A percentile compares a stretch with the other conserved stretches of the same genome.
Evolutionary conservation across 108 stramenopile species (phyloP).

Genomic region (Aurantiochytrium sp.): DNA sequence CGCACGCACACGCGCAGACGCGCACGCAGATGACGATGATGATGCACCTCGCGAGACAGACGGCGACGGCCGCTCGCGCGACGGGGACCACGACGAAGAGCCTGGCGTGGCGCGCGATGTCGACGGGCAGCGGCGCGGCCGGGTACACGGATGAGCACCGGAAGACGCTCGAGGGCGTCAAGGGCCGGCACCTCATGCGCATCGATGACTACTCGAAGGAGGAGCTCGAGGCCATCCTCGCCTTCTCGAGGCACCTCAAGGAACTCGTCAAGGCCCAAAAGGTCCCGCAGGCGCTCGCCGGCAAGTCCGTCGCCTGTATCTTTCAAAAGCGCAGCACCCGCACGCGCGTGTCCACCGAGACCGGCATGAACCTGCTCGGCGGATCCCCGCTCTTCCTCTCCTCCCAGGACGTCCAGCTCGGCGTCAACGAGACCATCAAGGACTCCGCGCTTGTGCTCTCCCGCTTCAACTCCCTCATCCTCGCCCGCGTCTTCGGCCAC

Average conservation of each 20-base stretch:
- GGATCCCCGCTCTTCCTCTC: constrained; percentile 89
- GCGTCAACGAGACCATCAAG: constrained; percentile 87
- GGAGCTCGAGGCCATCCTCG: background rate
- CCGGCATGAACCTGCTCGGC: constrained; percentile 84
- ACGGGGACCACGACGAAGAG: background rate
- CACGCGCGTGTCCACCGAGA: constrained; percentile 92
- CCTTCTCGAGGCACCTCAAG: constrained; percentile 17
- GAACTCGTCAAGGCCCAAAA: constrained; percentile 10
- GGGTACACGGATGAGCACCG: constrained; percentile 27
- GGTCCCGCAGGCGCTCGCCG: constrained; percentile 56
- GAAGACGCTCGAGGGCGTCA: background rate
- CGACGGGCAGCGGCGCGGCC: constrained; percentile 11
- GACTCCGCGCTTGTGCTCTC: constrained; percentile 82
- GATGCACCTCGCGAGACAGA: too few relatives aligned
- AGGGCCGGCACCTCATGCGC: background rate
- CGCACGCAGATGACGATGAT: background rate
- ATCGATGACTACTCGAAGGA: constrained; percentile 17
- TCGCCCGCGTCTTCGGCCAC: constrained; percentile 87
- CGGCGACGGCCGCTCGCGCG: background rate
- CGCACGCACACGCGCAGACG: background rate
- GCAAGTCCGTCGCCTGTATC: constrained; percentile 82
- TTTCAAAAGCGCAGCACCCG: constrained; percentile 93
- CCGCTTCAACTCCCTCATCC: constrained; percentile 81
- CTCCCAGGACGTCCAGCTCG: constrained; percentile 79
- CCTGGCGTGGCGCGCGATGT: background rate